Percentiles rank a stretch among this genome's conserved stretches.
phyloP scores from a whole-genome alignment of 139 green algal species.

The Chlorokybus atmophyticus region DNA sequence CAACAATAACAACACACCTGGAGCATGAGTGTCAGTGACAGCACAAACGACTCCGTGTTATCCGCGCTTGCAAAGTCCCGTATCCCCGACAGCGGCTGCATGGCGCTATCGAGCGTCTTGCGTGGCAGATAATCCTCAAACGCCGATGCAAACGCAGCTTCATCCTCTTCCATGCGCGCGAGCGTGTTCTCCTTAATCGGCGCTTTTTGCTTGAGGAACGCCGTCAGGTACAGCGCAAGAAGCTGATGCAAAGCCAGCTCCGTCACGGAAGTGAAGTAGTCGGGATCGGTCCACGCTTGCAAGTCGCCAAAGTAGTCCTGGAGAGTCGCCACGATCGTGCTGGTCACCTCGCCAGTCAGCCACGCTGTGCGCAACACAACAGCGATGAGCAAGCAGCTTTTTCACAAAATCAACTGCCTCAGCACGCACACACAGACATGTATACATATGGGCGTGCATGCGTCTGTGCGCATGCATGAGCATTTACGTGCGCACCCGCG shows the following conservation, averaged over 20 bases:
- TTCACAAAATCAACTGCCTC: too few relatives aligned
- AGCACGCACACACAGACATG: constrained; percentile 1
- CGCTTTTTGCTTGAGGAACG: neutral
- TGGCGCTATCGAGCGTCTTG: neutral
- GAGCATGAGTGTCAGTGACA: too few relatives aligned
- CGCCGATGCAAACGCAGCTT: neutral
- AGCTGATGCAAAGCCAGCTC: too few relatives aligned
- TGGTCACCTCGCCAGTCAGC: constrained; percentile 47
- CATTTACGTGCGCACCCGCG: too few relatives aligned
- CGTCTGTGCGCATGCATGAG: neutral
- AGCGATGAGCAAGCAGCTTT: too few relatives aligned
- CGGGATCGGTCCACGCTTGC: too few relatives aligned
- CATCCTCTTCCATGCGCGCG: neutral
- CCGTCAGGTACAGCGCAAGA: too few relatives aligned
- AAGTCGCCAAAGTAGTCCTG: constrained; percentile 56
- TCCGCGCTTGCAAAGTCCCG: too few relatives aligned
- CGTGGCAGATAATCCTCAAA: neutral
- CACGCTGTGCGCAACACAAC: constrained; percentile 42
- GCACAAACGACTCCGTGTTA: too few relatives aligned
- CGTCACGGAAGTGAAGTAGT: too few relatives aligned
- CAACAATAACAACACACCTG: too few relatives aligned
- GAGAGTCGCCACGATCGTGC: constrained; percentile 52
- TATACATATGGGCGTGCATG: neutral
- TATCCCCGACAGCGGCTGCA: too few relatives aligned
- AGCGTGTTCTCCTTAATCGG: neutral